These are phyloP conservation scores for Fusarium verticillioides DNA, from an alignment of 2,329 filamentous ascomycete genomes.

Conservation along the genomic window DNA sequence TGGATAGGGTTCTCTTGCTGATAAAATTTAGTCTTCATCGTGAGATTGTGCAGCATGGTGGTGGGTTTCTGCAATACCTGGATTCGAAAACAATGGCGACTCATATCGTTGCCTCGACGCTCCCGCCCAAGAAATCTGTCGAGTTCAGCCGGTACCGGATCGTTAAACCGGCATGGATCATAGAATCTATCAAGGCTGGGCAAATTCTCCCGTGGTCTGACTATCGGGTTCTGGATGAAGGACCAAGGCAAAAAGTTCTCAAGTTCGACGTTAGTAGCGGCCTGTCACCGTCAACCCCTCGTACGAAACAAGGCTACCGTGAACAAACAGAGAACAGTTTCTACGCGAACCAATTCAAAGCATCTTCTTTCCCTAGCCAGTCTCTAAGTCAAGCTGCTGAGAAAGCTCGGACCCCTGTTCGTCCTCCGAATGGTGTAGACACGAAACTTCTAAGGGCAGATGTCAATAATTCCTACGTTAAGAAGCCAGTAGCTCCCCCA, in stretches of 20 bases:
- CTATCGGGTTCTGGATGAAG: conserved; percentile 88
- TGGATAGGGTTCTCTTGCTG: conserved; percentile 12
- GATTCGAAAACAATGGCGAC: conserved; percentile 95
- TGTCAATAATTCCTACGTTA: not conserved
- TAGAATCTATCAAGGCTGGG: conserved; percentile 86
- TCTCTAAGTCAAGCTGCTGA: conserved; percentile 45
- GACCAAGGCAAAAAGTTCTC: conserved; percentile 82
- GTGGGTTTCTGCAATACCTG: conserved; percentile 92
- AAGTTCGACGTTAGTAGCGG: conserved; percentile 70
- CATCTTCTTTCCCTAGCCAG: conserved; percentile 46
- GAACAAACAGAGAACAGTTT: conserved; percentile 86
- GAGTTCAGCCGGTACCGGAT: conserved; percentile 91
- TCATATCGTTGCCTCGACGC: conserved; percentile 90
- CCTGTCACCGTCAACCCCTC: conserved; percentile 71
- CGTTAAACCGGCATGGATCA: conserved; percentile 94
- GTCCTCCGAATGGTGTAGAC: not conserved
- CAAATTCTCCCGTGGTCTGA: conserved; percentile 85
- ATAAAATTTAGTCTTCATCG: conserved; percentile 70
- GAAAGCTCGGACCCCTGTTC: conserved; percentile 40
- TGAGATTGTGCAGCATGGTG: conserved; percentile 92
- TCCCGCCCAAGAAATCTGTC: conserved; percentile 92
- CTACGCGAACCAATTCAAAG: conserved; percentile 78
- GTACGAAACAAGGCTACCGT: conserved; percentile 71
- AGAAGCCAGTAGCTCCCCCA: not conserved
- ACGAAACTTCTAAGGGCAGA: not conserved